Evolutionary conservation across 2,329 filamentous ascomycete species (phyloP), one percentile per base, ranked within the genome.

Genomic region (Pochonia chlamydosporia): DNA sequence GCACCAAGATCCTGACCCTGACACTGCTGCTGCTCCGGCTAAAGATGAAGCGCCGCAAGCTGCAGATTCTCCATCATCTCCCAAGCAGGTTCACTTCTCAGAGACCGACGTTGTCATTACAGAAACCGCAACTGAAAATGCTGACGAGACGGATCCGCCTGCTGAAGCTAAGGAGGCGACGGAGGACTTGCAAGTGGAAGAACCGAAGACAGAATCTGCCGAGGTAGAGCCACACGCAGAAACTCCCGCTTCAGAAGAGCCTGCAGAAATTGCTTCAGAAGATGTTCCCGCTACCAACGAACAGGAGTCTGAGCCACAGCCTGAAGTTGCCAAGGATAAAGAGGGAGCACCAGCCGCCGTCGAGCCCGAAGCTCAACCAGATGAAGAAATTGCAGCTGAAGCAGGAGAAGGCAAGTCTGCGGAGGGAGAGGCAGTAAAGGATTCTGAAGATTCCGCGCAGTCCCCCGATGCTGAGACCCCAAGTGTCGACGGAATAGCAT

Each of bases 221-320:
- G 46, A 40, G 21, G 47, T 24, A 37, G 28, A 46, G 42, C 21
- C 9, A 39, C 18, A 23, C 18, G 26, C 20, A 13, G 49, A 42
- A 16, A 43, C 39, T 4, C 31, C 47, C 13, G 40, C 26, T 20
- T 20, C 20, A 5, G 47, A 43, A 40, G 45, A 46, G 11, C 18
- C 42, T 16, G 20, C 14, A 7, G 35, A 48, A 44, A 23, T 35
- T 31, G 26, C 8, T 33, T 14, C n/a, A 8, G 28, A 26, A 21
- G 42, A 39, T 18, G n/a, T n/a, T 26, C 26, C 44, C 10, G 39
- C 21, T 5, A 35, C 20, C 18, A 44, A 46, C 36, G 35, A 46
- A 14, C 13, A 18, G n/a, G 6, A 13, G 4, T 20, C 40, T 25
- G 16, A 42, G 9, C 5, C 21, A 2, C n/a, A 26, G 3, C 14